phyloP scores from a whole-genome alignment of 2,329 filamentous ascomycete species.

The Talaromyces sp. region DNA sequence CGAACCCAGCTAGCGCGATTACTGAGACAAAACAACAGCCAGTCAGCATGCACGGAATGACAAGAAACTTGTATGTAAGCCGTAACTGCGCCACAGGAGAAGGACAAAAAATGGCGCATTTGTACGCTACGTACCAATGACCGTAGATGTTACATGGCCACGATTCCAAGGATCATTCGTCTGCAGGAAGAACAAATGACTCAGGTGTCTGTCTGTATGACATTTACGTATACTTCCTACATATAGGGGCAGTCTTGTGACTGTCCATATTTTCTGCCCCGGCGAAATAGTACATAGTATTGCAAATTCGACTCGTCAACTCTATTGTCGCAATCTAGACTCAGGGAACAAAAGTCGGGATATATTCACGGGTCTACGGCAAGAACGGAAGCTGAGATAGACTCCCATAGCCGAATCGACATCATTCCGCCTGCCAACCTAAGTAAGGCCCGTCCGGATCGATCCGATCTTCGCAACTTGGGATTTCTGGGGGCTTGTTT shows the following conservation, averaged over 20 bases:
- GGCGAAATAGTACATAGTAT: neutral
- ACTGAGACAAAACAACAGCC: neutral
- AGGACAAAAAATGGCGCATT: neutral
- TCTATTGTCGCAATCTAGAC: neutral
- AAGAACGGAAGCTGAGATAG: neutral
- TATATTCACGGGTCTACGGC: constrained; percentile 5
- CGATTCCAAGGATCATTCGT: neutral
- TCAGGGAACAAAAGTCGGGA: neutral
- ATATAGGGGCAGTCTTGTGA: neutral
- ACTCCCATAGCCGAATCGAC: constrained; percentile 7
- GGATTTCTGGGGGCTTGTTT: neutral
- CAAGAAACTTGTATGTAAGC: constrained; percentile 18
- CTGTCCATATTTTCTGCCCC: neutral
- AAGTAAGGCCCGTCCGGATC: neutral
- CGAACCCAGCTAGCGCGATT: neutral
- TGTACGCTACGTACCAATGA: neutral
- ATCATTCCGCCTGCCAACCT: neutral
- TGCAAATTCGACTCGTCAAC: neutral
- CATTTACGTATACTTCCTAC: neutral
- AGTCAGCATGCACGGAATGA: neutral
- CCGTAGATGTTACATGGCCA: neutral
- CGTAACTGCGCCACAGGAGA: constrained; percentile 26
- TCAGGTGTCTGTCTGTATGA: neutral
- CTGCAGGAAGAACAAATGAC: neutral
- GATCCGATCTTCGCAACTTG: constrained; percentile 4